Evolutionary conservation across 2,329 filamentous ascomycete species (phyloP).

Genomic region (Exophiala dermatitidis): DNA sequence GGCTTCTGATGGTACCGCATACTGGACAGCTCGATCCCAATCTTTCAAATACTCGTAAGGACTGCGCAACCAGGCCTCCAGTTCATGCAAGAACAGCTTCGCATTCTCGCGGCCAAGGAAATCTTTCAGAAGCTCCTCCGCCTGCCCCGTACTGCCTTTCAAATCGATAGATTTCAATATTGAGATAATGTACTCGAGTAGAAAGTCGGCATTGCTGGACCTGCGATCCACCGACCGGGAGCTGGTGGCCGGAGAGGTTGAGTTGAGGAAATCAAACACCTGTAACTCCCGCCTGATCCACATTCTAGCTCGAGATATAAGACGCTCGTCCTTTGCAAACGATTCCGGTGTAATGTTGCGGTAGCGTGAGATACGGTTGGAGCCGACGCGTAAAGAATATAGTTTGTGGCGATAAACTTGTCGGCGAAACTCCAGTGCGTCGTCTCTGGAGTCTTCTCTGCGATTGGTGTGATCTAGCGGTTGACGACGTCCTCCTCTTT

Average conservation of each 20-base stretch:
- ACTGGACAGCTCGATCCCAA: constrained; percentile 78
- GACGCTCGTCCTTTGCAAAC: constrained; percentile 57
- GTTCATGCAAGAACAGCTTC: constrained; percentile 72
- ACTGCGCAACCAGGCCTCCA: constrained; percentile 74
- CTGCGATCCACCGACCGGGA: constrained; percentile 33
- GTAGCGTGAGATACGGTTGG: constrained; percentile 70
- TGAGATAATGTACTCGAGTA: constrained; percentile 78
- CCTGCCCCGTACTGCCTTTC: constrained; percentile 68
- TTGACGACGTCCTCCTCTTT: constrained; percentile 4
- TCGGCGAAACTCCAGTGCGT: constrained; percentile 54
- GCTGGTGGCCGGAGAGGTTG: constrained; percentile 21
- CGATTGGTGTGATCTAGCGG: constrained; percentile 16
- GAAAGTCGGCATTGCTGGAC: constrained; percentile 68
- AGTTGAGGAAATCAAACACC: constrained; percentile 67
- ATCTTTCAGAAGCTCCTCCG: constrained; percentile 69
- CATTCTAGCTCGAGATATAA: constrained; percentile 67
- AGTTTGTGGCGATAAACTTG: constrained; percentile 64
- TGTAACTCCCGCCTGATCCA: constrained; percentile 79
- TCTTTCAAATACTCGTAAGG: constrained; percentile 63
- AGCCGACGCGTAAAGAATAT: constrained; percentile 75
- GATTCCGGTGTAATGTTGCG: constrained; percentile 61
- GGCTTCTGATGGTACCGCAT: constrained; percentile 35
- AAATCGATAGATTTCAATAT: constrained; percentile 77
- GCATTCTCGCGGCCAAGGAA: constrained; percentile 70
- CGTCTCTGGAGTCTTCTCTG: constrained; percentile 25